A percentile compares a stretch with the other conserved stretches of the same genome.
Evolutionary conservation across 148 eudicot species (phyloP).

Genomic region (Rhododendron ovatum): DNA sequence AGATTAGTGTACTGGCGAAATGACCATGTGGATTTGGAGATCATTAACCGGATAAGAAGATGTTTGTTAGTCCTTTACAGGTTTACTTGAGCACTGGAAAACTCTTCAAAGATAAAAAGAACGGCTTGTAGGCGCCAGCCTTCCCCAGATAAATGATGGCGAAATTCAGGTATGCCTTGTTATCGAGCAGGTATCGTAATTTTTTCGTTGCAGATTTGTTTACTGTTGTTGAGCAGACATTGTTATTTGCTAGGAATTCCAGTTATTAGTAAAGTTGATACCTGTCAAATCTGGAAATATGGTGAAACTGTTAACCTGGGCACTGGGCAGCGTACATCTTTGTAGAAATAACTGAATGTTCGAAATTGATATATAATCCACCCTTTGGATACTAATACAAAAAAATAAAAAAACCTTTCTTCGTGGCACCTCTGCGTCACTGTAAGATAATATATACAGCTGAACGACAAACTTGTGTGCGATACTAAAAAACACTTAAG

Average conservation of each 20-base stretch:
- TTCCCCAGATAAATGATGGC: background rate
- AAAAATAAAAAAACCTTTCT: background rate
- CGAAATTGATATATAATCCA: background rate
- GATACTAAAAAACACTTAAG: background rate
- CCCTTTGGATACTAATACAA: background rate
- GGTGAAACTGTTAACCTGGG: background rate
- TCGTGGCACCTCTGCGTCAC: background rate
- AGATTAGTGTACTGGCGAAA: background rate
- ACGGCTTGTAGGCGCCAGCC: background rate
- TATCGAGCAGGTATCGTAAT: background rate
- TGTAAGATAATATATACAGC: too few species aligned
- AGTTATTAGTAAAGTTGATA: background rate
- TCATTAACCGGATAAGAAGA: background rate
- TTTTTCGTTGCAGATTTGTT: background rate
- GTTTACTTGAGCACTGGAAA: background rate
- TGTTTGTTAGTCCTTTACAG: background rate
- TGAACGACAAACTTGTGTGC: background rate
- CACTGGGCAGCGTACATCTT: background rate
- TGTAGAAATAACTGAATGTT: background rate
- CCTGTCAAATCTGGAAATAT: background rate
- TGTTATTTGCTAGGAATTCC: background rate
- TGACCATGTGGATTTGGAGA: background rate
- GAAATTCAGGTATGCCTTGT: background rate
- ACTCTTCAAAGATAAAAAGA: background rate
- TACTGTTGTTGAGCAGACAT: background rate